Conservation (phyloP, 805 yeast genomes). For the Sporopachydermia lactativora region DNA sequence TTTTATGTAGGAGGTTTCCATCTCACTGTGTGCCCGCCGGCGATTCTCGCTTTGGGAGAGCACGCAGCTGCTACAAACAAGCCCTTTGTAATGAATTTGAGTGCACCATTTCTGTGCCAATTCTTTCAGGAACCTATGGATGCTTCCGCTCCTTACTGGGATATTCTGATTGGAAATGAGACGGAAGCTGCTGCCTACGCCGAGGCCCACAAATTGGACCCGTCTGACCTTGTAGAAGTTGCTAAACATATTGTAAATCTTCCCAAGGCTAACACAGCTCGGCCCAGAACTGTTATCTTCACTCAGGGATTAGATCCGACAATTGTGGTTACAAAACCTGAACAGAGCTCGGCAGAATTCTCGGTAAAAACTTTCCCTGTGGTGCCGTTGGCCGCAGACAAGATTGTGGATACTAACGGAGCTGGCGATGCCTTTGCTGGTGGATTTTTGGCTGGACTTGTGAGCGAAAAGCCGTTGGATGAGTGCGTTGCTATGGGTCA, state of each 20-base stretch:
- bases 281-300: conserved; percentile 78
- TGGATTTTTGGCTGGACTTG: conserved; percentile 85
- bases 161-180: conserved; percentile 89
- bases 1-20: conserved; percentile 99
- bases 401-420: conserved; percentile 90
- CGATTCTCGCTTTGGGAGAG: conserved; percentile 77
- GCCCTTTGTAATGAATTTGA: conserved; percentile 69
- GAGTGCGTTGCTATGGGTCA: conserved; percentile 72
- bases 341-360: conserved; percentile 27
- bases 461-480: conserved; percentile 48
- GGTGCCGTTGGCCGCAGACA: conserved; percentile 47
- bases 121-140: conserved; percentile 89
- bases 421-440: conserved; percentile 99
- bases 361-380: conserved; percentile 47
- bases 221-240: conserved; percentile 53
- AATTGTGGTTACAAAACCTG: conserved; percentile 40
- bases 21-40: conserved; percentile 93
- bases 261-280: conserved; percentile 55
- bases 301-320: conserved; percentile 95
- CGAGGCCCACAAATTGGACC: conserved; percentile 56
- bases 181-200: conserved; percentile 94
- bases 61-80: conserved; percentile 80
- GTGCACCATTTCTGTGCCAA: conserved; percentile 94
- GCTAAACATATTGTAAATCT: conserved; percentile 72
- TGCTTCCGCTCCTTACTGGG: conserved; percentile 71